Evolutionary conservation across 495 filamentous ascomycete species (phyloP).

Genomic region (Aspergillus heteromorphus): DNA sequence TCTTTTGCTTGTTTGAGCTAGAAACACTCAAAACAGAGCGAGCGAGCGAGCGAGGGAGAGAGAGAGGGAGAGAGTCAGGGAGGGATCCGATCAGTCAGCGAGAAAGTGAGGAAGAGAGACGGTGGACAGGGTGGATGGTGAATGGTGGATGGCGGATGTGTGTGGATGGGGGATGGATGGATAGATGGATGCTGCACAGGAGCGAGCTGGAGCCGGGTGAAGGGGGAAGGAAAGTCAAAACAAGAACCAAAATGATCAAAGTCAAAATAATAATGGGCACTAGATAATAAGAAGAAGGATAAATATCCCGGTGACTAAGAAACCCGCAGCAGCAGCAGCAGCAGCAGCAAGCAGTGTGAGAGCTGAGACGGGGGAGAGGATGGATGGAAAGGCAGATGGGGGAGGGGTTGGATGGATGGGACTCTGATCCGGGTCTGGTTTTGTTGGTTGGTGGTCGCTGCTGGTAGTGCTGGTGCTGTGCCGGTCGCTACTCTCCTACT

Average conservation of each 20-base stretch:
- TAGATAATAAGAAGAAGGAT: neutral
- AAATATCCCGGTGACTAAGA: neutral
- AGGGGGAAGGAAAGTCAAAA: slow-evolving; percentile 1
- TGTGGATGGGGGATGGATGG: too few relatives aligned
- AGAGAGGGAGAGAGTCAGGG: slow-evolving; percentile 3
- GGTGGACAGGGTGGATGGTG: neutral
- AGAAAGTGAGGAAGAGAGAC: neutral
- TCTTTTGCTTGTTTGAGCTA: neutral
- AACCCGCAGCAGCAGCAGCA: neutral
- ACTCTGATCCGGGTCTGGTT: neutral
- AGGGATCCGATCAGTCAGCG: slow-evolving; percentile 8
- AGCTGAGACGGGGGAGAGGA: slow-evolving; percentile 1
- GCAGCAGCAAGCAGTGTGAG: neutral
- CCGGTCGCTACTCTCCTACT: neutral
- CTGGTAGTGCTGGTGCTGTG: too few relatives aligned
- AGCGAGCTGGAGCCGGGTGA: neutral
- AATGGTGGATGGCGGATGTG: neutral
- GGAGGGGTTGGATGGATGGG: neutral
- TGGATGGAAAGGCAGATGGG: neutral
- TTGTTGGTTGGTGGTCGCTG: neutral
- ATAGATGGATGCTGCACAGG: neutral
- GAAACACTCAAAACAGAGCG: slow-evolving; percentile 1
- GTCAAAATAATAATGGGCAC: neutral
- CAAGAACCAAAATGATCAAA: slow-evolving; percentile 2
- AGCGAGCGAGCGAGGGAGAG: neutral